Evolutionary conservation across 2,329 filamentous ascomycete genomes (phyloP), one percentile per base, ranked within the genome.

Genomic region (Botryotinia globosa): DNA sequence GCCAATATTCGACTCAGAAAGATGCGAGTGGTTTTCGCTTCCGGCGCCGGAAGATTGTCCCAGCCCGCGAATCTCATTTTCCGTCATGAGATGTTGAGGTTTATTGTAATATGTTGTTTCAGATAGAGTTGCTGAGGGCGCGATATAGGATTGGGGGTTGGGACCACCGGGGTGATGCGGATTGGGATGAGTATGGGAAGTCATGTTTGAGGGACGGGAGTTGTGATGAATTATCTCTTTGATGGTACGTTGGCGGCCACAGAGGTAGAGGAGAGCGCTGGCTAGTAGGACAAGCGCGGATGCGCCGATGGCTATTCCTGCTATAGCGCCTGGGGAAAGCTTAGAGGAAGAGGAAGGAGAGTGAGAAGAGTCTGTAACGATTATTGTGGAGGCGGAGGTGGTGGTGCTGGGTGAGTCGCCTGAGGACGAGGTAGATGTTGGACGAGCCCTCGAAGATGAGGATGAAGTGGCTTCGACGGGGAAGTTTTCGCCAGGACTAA

Each of bases 271-370:
- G 7, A 78, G 42, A 0, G 69, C 73, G 25, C 70, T 73, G 16
- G 62, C 75, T 10, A 79, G 61, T 9, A 78, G 8, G 8, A 76
- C 14, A 29, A 78, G 73, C 2, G 74, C 75, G 25, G 73, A 65
- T 32, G 73, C 77, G 20, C 77, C 78, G 34, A 79, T 75, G 3
- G 67, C 73, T 45, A 79, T 77, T 2, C 78, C 78, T 32, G 73
- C 75, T n/a, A 79, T 78, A 16, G 75, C 76, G 4, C 77, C 78
- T 25, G 51, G 62, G 25, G 76, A 76, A n/a, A 65, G 69, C 25
- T 45, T 66, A 8, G 61, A 18, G 45, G 59, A 18, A 9, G 59
- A 7, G 8, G 59, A 10, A 14, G 29, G 9, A 8, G 69, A 44
- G 8, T 37, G 16, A 22, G 69, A 65, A 1, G 69, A 34, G 12